phyloP scores from a whole-genome alignment of 768 basidiomycete species.

The Suillus placidus region DNA sequence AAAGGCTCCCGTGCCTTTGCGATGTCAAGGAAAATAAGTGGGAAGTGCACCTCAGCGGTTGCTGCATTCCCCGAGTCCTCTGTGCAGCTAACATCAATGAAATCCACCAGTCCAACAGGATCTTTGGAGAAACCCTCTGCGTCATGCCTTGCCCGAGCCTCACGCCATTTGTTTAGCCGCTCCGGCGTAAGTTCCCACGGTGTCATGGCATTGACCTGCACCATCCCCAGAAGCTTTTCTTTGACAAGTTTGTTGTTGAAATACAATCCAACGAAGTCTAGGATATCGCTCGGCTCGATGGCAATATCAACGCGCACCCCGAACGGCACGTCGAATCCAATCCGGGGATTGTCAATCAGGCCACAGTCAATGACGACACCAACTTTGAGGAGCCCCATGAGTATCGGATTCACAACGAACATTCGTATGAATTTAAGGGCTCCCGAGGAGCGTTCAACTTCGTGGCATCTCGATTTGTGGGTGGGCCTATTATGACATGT shows the following conservation, averaged over 20 bases:
- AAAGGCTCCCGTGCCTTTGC: not conserved
- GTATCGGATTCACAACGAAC: not conserved
- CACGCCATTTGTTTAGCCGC: not conserved
- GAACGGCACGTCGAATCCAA: not conserved
- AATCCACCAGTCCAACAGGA: not conserved
- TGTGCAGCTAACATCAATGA: not conserved
- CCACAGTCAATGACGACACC: not conserved
- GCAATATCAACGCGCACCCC: constrained; percentile 1
- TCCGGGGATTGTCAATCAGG: not conserved
- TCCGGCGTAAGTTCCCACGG: not conserved
- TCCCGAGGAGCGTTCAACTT: not conserved
- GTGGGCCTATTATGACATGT: not conserved
- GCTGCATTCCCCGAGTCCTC: not conserved
- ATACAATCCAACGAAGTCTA: not conserved
- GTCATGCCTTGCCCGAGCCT: not conserved
- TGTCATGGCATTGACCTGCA: not conserved
- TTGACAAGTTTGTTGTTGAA: not conserved
- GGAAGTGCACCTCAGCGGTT: not conserved
- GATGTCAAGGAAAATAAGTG: not conserved
- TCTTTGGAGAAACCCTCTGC: not conserved
- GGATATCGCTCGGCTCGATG: not conserved
- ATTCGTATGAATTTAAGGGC: not conserved
- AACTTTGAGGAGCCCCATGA: not conserved
- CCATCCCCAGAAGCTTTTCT: not conserved
- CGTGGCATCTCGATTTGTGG: not conserved